Base-by-base conservation (phyloP, 306 rosid genomes). In the Rosa chinensis region DNA sequence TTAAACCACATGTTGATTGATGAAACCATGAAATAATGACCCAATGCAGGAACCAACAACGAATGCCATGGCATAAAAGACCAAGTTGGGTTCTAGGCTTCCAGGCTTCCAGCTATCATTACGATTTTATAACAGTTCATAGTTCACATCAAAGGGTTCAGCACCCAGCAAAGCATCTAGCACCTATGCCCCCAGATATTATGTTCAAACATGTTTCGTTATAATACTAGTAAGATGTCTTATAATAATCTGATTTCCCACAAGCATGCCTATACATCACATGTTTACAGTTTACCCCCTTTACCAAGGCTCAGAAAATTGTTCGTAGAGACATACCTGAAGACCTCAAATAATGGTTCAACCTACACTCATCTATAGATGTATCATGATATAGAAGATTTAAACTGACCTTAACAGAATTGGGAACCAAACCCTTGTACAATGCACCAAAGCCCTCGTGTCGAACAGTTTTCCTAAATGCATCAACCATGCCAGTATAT, bases 391-490 rank as follows among this genome's bases (percentile, higher is more conserved):
- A 56, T 5, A 32, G 2, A 44, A 37, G 47, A 23, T 66, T n/a
- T 59, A 28, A 71, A 55, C 90, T 63, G 70, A 95, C 99, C 99
- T 96, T 96, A 53, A 96, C 99, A 80, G 94, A 93, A 87, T 96
- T 96, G 79, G 99, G 99, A 62, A 93, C 94, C 88, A 96, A 87
- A 78, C 99, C 99, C 94, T 96, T 96, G 91, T 96, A 96, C 79
- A 96, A 83, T 64, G 99, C 99, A 61, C 98, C 92, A 67, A 96
- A 90, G 73, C 99, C 99, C 78, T 96, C 99, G 7, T 93, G 89
- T 40, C 92, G 89, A 84, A 96, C 93, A 59, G 99, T 96, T 87
- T 96, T 91, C 84, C 98, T 90, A 79, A 96, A 96, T 71, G 98
- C 98, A 80, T 96, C 99, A 69, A 96, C 1, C 99, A 96, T 96